phyloP scores from a whole-genome alignment of 495 filamentous ascomycete genomes.

The Haplographium delicatum region DNA sequence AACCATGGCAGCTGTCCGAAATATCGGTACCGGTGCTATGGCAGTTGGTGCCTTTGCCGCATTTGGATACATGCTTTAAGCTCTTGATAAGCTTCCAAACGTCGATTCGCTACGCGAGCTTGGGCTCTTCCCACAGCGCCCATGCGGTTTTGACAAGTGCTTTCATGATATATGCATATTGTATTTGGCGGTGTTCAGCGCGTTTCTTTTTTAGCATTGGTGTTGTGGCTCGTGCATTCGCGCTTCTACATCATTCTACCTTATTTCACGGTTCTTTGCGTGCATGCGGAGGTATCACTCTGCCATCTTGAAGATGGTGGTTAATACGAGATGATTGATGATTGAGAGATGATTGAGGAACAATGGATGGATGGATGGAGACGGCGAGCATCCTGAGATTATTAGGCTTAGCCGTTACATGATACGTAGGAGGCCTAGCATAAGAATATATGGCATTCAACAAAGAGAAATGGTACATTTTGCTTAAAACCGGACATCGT shows the following conservation, averaged over 20 bases:
- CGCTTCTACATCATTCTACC: slow-evolving; percentile 12
- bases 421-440: slow-evolving; percentile 2
- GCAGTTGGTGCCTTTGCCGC: slow-evolving; percentile 34
- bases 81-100: not conserved
- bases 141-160: not conserved
- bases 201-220: slow-evolving; percentile 26
- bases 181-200: slow-evolving; percentile 18
- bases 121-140: not conserved
- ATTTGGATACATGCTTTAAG: slow-evolving; percentile 28
- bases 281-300: not conserved
- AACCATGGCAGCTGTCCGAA: slow-evolving; percentile 26
- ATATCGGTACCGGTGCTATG: slow-evolving; percentile 32
- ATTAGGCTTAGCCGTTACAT: not conserved
- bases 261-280: not conserved
- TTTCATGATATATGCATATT: slow-evolving; percentile 21
- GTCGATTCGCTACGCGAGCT: not conserved
- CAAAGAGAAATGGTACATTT: too few species aligned
- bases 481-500: too few species aligned
- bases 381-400: not conserved
- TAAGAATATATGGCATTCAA: too few species aligned
- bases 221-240: slow-evolving; percentile 24
- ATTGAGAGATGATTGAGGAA: slow-evolving; percentile 4
- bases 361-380: not conserved
- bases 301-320: not conserved
- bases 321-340: slow-evolving; percentile 18